Conservation (phyloP, 495 filamentous ascomycete genomes). For the Hyaloscypha variabilis region DNA sequence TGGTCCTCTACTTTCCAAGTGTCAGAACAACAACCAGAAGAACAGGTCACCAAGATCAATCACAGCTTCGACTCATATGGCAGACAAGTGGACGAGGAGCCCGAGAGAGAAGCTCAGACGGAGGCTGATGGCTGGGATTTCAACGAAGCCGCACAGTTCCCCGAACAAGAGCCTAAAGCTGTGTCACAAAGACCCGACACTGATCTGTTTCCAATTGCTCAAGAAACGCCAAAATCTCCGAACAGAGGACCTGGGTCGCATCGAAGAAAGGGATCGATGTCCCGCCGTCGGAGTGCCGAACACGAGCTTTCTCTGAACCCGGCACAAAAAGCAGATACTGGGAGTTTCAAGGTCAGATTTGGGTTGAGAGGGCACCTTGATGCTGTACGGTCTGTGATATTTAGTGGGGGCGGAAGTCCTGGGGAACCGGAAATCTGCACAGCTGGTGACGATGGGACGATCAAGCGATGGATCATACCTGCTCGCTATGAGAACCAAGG, state of each 20-base stretch:
- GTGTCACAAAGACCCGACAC: conserved; percentile 73
- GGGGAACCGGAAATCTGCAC: conserved; percentile 97
- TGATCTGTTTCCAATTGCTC: conserved; percentile 82
- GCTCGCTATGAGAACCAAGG: conserved; percentile 66
- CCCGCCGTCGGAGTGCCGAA: conserved; percentile 60
- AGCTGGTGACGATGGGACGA: conserved; percentile 89
- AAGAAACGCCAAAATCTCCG: conserved; percentile 79
- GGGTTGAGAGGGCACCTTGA: conserved; percentile 91
- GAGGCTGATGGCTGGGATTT: conserved; percentile 74
- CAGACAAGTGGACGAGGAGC: conserved; percentile 41
- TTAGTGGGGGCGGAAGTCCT: conserved; percentile 92
- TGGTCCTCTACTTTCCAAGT: conserved; percentile 44
- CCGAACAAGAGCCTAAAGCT: conserved; percentile 51
- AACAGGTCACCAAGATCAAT: conserved; percentile 56
- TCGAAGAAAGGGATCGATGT: conserved; percentile 79
- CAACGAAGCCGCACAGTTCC: conserved; percentile 64
- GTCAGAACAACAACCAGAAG: conserved; percentile 50
- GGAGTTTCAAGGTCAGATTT: conserved; percentile 88
- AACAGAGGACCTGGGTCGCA: conserved; percentile 71
- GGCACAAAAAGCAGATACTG: conserved; percentile 57
- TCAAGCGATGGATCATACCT: conserved; percentile 97
- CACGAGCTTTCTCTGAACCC: conserved; percentile 52
- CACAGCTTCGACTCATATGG: conserved; percentile 61
- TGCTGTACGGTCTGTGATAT: conserved; percentile 89
- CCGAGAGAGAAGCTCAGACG: conserved; percentile 18